Base-by-base conservation (phyloP, 225 moss, liverwort and hornwort genomes). In the Polytrichum commune region DNA sequence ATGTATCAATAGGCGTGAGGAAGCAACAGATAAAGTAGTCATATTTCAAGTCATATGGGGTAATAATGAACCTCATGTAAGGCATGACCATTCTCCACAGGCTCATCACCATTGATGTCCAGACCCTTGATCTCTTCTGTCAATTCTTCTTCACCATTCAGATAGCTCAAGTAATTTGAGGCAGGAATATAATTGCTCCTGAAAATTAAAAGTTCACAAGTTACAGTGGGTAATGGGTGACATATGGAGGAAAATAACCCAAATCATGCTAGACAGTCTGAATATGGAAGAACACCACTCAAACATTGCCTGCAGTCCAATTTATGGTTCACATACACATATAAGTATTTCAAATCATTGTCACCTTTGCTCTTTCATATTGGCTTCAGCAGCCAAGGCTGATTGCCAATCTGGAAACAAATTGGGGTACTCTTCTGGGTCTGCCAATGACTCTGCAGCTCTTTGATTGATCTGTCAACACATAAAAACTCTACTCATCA, bases 381-480 rank as follows among this genome's bases (percentile, higher is more conserved):
- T 76, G 64, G 79, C 85, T 74, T 97, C 93, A 26, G 82, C 86
- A 69, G 85, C 83, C 63, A 92, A 77, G 25, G 96, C 96, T 77
- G 72, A 85, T 83, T 87, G 89, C 96, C 93, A 97, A 28, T 92
- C 92, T 29, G 92, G 89, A 69, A 97, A 97, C 30, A 97, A 61
- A 73, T 93, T 97, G 33, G 96, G 89, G 70, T 93, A 97, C 70
- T 97, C 96, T 74, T 91, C 81, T 20, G 93, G 93, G 80, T 97
- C 93, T 65, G 93, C 96, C 72, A 97, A 84, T 23, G 96, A 97
- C 65, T 97, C 96, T 29, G 96, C 93, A 67, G 96, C 96, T 73
- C 88, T 93, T 57, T 88, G 92, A 75, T 97, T 97, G 71, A 97
- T 91, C 93, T 96, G 93, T 61, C 71, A 68, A 46, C 46, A 46